Conservation (phyloP, 805 yeast genomes). For the Candida awuae region DNA sequence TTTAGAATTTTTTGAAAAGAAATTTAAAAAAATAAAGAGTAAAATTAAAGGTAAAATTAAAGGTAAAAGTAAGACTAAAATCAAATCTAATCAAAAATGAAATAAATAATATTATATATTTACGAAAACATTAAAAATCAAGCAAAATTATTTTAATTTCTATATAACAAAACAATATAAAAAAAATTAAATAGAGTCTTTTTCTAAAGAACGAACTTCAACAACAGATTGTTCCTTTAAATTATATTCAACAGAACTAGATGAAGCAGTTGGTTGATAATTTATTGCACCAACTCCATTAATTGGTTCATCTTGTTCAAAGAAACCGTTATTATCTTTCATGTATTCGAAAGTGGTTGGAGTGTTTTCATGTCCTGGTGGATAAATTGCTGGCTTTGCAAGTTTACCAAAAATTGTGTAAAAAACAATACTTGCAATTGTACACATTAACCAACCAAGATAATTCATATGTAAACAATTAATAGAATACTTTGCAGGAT, state of each 20-base stretch:
- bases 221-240: constrained; percentile 1
- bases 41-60: too few relatives aligned
- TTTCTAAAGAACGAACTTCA: neutral
- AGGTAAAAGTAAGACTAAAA: too few relatives aligned
- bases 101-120: too few relatives aligned
- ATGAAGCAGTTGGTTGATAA: neutral
- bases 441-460: constrained; percentile 22
- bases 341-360: constrained; percentile 20
- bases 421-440: constrained; percentile 13
- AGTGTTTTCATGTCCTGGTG: constrained; percentile 16
- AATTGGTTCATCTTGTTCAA: constrained; percentile 21
- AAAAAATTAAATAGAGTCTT: neutral
- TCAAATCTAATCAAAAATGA: too few relatives aligned
- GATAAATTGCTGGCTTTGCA: constrained; percentile 18
- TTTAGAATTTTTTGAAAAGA: too few relatives aligned
- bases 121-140: too few relatives aligned
- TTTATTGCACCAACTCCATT: constrained; percentile 17
- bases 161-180: neutral
- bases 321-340: constrained; percentile 18
- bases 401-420: constrained; percentile 13
- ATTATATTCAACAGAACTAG: constrained; percentile 1
- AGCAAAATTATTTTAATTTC: too few relatives aligned
- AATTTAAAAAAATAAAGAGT: too few relatives aligned
- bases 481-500: constrained; percentile 13
- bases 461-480: constrained; percentile 18